Conservation (phyloP, 768 basidiomycete species). For the Auriscalpium microsporum region DNA sequence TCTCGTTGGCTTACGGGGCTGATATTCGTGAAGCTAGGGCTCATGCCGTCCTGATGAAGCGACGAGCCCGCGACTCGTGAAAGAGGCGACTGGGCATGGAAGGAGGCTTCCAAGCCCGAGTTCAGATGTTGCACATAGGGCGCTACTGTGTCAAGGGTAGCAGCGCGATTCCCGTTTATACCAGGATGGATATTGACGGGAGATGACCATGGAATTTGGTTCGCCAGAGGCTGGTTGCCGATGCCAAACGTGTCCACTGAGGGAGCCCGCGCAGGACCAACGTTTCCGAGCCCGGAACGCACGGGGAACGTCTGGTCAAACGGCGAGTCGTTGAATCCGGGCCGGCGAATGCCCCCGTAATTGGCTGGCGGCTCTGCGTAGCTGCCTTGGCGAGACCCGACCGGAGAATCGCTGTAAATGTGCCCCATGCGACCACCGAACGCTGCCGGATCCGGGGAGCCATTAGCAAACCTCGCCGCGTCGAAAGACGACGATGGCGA, state of each 20-base stretch:
- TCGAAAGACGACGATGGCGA: conserved; percentile 71
- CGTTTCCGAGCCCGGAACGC: conserved; percentile 4
- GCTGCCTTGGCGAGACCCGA: conserved; percentile 7
- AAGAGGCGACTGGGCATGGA: conserved; percentile 5
- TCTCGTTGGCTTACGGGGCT: conserved; percentile 8
- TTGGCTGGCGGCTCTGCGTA: conserved; percentile 1
- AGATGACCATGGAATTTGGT: not conserved
- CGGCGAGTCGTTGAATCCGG: conserved; percentile 7
- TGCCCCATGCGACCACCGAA: conserved; percentile 43
- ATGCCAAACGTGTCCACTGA: not conserved
- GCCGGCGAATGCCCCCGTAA: conserved; percentile 4
- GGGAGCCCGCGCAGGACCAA: not conserved
- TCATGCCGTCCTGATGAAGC: conserved; percentile 8
- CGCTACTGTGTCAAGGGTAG: conserved; percentile 8
- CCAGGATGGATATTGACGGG: not conserved
- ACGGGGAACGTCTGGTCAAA: conserved; percentile 9
- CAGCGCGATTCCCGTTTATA: not conserved
- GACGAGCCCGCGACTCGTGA: not conserved
- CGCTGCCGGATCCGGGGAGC: conserved; percentile 59
- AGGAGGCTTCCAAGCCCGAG: conserved; percentile 5
- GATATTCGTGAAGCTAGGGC: conserved; percentile 3
- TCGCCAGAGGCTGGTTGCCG: not conserved
- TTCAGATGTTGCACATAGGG: conserved; percentile 5
- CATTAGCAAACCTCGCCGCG: conserved; percentile 51
- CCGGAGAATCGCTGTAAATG: conserved; percentile 12